Evolutionary conservation across 352 stramenopile species (phyloP).

Genomic region (Pythium rhizo-oryzae): DNA sequence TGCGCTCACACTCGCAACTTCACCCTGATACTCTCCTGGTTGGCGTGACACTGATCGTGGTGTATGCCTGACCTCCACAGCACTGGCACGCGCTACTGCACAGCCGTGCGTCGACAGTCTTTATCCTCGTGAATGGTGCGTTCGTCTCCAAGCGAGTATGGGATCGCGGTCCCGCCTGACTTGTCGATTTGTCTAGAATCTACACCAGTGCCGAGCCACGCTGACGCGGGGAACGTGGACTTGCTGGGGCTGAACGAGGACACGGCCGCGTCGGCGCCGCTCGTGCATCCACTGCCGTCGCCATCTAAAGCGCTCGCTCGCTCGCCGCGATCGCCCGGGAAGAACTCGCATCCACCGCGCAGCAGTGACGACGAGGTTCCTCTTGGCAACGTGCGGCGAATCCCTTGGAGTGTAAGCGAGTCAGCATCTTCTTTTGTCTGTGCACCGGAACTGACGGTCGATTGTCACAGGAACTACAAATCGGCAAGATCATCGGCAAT

Average conservation of each 20-base stretch:
- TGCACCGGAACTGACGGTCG: neutral
- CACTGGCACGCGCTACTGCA: slow-evolving; percentile 21
- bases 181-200: neutral
- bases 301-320: slow-evolving; percentile 4
- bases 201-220: neutral
- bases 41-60: neutral
- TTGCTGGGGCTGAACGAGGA: slow-evolving; percentile 23
- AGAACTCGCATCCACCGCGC: neutral
- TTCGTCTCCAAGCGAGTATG: too few species aligned
- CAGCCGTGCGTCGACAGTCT: slow-evolving; percentile 20
- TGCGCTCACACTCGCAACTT: neutral
- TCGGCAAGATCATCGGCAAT: slow-evolving; percentile 59
- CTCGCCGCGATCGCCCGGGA: neutral
- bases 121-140: slow-evolving; percentile 16
- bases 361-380: too few species aligned
- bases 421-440: slow-evolving; percentile 4
- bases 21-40: too few species aligned
- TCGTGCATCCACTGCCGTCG: slow-evolving; percentile 6
- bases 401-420: slow-evolving; percentile 19
- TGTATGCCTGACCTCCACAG: neutral
- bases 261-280: neutral
- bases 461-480: slow-evolving; percentile 34
- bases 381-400: neutral
- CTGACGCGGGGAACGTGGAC: slow-evolving; percentile 8
- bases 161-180: too few species aligned